Evolutionary conservation across 768 basidiomycete genomes (phyloP).

Genomic region (Kwoniella dendrophila): DNA sequence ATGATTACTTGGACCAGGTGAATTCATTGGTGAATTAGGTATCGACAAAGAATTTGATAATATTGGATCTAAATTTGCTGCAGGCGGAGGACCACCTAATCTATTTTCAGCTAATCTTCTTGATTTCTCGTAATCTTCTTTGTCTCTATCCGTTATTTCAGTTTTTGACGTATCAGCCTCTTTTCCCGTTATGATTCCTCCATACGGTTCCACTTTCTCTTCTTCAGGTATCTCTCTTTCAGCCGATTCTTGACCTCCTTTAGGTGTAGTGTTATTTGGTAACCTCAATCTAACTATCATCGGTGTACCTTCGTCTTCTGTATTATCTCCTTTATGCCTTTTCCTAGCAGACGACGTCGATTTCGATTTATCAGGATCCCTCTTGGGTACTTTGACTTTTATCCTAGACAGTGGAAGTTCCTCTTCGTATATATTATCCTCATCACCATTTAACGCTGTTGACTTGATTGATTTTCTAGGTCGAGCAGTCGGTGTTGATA

Average conservation of each 20-base stretch:
- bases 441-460: constrained; percentile 52
- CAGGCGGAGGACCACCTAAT: constrained; percentile 41
- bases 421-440: constrained; percentile 57
- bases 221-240: constrained; percentile 63
- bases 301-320: constrained; percentile 16
- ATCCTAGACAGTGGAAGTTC: constrained; percentile 59
- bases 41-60: constrained; percentile 2
- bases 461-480: constrained; percentile 22
- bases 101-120: constrained; percentile 69
- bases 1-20: constrained; percentile 11
- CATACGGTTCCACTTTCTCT: constrained; percentile 64
- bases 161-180: constrained; percentile 78
- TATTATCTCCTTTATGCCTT: not conserved
- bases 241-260: not conserved
- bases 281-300: constrained; percentile 36
- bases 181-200: constrained; percentile 70
- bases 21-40: constrained; percentile 27
- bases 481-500: constrained; percentile 25
- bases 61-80: constrained; percentile 19
- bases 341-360: constrained; percentile 4
- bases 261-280: constrained; percentile 14
- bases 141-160: constrained; percentile 65
- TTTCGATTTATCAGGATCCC: not conserved
- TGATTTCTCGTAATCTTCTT: constrained; percentile 71
- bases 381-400: constrained; percentile 65